Conservation (phyloP, 2,329 filamentous ascomycete genomes). For the Byssothecium circinans region DNA sequence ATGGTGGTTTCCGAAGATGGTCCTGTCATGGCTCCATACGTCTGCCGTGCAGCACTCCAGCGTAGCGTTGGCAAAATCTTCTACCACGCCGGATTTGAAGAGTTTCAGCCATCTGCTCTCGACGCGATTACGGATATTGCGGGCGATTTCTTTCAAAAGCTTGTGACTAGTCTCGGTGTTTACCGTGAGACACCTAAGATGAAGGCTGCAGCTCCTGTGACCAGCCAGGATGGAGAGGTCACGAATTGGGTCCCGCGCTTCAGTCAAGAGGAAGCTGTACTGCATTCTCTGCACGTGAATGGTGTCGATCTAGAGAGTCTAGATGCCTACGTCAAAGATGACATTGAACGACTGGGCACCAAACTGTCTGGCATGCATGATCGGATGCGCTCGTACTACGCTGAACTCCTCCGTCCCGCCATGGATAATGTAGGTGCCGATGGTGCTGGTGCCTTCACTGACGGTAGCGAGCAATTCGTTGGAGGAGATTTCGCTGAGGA, state of each 20-base stretch:
- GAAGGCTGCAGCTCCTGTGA: constrained; percentile 46
- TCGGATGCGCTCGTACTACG: constrained; percentile 87
- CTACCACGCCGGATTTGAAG: constrained; percentile 95
- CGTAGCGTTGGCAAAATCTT: constrained; percentile 92
- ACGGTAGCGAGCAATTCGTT: constrained; percentile 95
- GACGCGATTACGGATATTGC: constrained; percentile 89
- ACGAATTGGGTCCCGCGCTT: constrained; percentile 66
- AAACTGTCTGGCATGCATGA: constrained; percentile 88
- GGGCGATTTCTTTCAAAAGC: constrained; percentile 83
- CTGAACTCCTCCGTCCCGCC: constrained; percentile 90
- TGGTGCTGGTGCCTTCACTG: constrained; percentile 88
- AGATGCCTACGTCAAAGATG: constrained; percentile 87
- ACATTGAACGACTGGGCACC: constrained; percentile 79
- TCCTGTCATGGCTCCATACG: constrained; percentile 79
- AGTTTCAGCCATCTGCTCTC: constrained; percentile 91
- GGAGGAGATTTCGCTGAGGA: constrained; percentile 97
- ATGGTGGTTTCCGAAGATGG: constrained; percentile 88
- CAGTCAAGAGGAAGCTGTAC: constrained; percentile 78
- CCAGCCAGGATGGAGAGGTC: constrained; percentile 28
- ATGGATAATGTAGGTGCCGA: constrained; percentile 76
- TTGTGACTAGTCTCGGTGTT: constrained; percentile 75
- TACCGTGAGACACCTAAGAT: constrained; percentile 84
- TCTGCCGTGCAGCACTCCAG: constrained; percentile 81
- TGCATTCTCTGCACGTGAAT: constrained; percentile 83
- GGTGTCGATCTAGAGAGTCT: constrained; percentile 80